Evolutionary conservation across 768 basidiomycete genomes (phyloP).

Genomic region (Exidia glandulosa): DNA sequence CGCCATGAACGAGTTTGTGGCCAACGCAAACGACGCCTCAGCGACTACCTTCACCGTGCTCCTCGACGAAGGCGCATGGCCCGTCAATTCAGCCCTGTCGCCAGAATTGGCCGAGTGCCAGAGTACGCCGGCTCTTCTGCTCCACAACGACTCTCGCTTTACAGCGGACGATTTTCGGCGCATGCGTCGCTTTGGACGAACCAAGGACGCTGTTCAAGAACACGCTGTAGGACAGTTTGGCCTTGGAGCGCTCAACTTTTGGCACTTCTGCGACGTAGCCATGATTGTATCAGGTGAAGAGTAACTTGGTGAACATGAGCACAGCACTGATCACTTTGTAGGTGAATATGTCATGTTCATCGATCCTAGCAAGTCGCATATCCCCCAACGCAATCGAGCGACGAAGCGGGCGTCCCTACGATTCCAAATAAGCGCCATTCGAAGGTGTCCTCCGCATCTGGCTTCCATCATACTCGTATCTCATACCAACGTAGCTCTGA

Average conservation of each 20-base stretch:
- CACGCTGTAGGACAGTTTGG: conserved; percentile 43
- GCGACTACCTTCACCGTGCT: conserved; percentile 33
- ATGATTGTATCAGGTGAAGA: conserved; percentile 19
- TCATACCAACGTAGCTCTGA: too few relatives aligned
- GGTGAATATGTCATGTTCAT: conserved; percentile 25
- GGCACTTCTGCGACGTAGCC: conserved; percentile 37
- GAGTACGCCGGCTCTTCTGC: conserved; percentile 26
- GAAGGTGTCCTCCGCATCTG: too few relatives aligned
- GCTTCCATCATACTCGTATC: too few relatives aligned
- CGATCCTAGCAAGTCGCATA: conserved; percentile 33
- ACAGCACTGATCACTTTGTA: neutral
- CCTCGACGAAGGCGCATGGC: conserved; percentile 21
- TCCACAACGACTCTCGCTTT: conserved; percentile 36
- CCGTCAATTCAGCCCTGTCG: conserved; percentile 18
- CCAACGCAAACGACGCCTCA: conserved; percentile 41
- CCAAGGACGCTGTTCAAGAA: conserved; percentile 27
- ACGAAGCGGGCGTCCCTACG: conserved; percentile 15
- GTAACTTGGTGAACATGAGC: neutral
- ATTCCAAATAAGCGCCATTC: neutral
- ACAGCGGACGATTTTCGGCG: conserved; percentile 33
- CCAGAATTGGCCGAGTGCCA: conserved; percentile 25
- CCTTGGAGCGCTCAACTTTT: conserved; percentile 40
- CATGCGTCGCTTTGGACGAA: conserved; percentile 32
- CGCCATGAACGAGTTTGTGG: conserved; percentile 38
- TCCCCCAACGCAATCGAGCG: conserved; percentile 17